Percentiles rank a stretch among this genome's conserved stretches.
Conservation (phyloP, 106 monocot species). For the Acanthochlamys bracteata region DNA sequence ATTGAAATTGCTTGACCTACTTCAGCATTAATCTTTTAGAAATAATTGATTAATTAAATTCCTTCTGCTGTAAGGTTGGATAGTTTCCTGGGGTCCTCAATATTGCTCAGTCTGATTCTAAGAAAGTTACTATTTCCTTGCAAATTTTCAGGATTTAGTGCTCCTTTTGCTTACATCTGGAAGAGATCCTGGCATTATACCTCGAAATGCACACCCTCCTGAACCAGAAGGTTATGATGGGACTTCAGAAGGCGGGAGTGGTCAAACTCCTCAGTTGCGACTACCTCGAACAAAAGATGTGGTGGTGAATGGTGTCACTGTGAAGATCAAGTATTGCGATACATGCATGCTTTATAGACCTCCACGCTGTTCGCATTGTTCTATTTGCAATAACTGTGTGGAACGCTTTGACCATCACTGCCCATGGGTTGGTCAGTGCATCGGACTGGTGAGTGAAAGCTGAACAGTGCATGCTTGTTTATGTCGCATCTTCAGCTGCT, state of each 20-base stretch:
- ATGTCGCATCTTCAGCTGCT: neutral
- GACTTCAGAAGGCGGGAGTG: slow-evolving; percentile 26
- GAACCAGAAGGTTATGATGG: slow-evolving; percentile 61
- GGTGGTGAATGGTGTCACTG: slow-evolving; percentile 69
- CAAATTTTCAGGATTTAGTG: slow-evolving; percentile 49
- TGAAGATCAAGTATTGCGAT: slow-evolving; percentile 89
- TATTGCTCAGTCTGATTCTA: neutral
- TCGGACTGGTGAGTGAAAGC: slow-evolving; percentile 62
- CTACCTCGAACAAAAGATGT: slow-evolving; percentile 85
- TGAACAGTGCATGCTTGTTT: neutral
- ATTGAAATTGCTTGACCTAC: too few species aligned
- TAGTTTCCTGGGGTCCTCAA: too few species aligned
- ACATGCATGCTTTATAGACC: slow-evolving; percentile 97
- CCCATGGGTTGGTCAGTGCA: slow-evolving; percentile 98
- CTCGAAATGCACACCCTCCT: slow-evolving; percentile 75
- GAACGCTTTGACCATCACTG: slow-evolving; percentile 95
- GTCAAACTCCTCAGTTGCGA: slow-evolving; percentile 72
- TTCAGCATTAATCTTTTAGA: too few species aligned
- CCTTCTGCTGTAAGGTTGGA: too few species aligned
- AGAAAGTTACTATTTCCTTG: neutral
- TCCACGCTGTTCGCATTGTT: slow-evolving; percentile 94
- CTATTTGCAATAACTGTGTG: slow-evolving; percentile 93
- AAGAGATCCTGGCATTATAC: slow-evolving; percentile 85
- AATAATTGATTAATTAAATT: too few species aligned
- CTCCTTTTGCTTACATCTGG: slow-evolving; percentile 70